phyloP scores from a whole-genome alignment of 2,329 filamentous ascomycete species.

The Venturia oleaginea region DNA sequence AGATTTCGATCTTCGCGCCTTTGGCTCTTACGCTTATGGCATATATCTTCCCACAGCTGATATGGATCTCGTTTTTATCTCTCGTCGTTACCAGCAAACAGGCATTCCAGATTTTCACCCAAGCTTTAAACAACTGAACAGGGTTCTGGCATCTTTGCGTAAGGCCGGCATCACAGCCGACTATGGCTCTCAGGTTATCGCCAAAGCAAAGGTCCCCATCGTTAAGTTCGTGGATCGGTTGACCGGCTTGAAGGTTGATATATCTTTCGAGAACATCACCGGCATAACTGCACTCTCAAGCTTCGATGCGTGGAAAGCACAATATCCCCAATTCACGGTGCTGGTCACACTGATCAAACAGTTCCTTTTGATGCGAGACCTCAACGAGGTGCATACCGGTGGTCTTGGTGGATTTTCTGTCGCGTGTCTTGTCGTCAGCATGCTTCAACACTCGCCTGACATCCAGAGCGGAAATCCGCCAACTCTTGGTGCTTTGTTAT shows the following conservation, averaged over 20 bases:
- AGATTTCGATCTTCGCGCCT: constrained; percentile 59
- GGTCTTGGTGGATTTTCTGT: constrained; percentile 91
- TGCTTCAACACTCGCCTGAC: constrained; percentile 71
- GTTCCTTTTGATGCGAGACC: constrained; percentile 74
- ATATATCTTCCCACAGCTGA: constrained; percentile 69
- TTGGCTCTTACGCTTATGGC: constrained; percentile 90
- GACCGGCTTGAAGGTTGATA: constrained; percentile 77
- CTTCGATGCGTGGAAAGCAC: constrained; percentile 67
- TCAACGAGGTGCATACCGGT: constrained; percentile 86
- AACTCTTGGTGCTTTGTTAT: constrained; percentile 71
- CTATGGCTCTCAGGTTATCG: constrained; percentile 53
- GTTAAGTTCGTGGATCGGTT: constrained; percentile 77
- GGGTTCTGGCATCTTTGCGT: not conserved
- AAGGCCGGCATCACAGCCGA: not conserved
- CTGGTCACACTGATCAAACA: constrained; percentile 88
- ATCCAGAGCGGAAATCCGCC: constrained; percentile 46
- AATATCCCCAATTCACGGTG: constrained; percentile 77
- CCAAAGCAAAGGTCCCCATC: constrained; percentile 74
- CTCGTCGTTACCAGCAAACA: constrained; percentile 22
- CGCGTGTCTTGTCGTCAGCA: constrained; percentile 85
- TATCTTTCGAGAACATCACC: constrained; percentile 88
- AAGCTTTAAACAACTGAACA: constrained; percentile 34
- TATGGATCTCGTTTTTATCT: constrained; percentile 84
- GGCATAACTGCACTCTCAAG: constrained; percentile 74
- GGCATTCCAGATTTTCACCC: not conserved